phyloP scores from a whole-genome alignment of 2,329 filamentous ascomycete species.

The Immersiporthe knoxdaviesiana region DNA sequence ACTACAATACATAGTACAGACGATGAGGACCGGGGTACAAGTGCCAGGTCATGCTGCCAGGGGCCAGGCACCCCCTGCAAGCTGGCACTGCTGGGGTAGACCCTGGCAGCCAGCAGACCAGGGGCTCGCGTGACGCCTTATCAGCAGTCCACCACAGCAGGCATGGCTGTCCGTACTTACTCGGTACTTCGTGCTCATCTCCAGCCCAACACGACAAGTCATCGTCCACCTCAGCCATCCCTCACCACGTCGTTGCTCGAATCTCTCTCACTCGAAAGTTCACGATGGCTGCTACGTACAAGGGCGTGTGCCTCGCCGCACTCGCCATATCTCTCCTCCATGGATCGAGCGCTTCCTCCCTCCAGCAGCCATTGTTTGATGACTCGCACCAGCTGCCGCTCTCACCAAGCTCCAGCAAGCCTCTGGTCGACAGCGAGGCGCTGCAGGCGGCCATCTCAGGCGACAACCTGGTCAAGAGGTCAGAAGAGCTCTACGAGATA shows the following conservation, averaged over 20 bases:
- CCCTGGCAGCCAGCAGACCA: background rate
- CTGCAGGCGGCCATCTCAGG: slow-evolving; percentile 61
- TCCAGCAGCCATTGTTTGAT: slow-evolving; percentile 23
- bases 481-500: slow-evolving; percentile 64
- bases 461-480: slow-evolving; percentile 60
- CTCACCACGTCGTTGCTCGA: background rate
- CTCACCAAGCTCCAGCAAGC: slow-evolving; percentile 35
- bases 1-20: background rate
- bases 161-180: background rate
- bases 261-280: background rate
- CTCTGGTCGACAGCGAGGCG: slow-evolving; percentile 55
- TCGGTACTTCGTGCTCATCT: background rate
- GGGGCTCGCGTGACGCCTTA: background rate
- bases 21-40: background rate
- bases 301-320: slow-evolving; percentile 2
- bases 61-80: background rate
- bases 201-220: background rate
- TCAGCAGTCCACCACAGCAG: background rate
- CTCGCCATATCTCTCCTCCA: background rate
- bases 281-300: slow-evolving; percentile 7
- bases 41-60: background rate
- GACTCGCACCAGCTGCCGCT: slow-evolving; percentile 13
- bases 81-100: background rate
- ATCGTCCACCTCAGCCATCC: background rate
- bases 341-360: slow-evolving; percentile 9